Base-by-base conservation (phyloP, 2,329 filamentous ascomycete genomes). In the Colletotrichum graminicola region DNA sequence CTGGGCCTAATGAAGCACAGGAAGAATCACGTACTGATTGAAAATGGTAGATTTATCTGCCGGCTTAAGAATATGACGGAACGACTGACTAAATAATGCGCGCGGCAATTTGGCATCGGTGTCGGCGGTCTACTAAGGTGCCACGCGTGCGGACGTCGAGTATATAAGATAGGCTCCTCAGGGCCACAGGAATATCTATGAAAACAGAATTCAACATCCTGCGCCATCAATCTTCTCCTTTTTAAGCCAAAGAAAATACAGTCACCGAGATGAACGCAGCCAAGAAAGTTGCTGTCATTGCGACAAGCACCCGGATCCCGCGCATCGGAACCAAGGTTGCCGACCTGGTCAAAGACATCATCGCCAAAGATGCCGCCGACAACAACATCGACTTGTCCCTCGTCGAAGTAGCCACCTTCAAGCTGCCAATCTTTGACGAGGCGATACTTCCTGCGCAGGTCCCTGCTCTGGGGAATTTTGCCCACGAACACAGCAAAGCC, bases 381-480 rank as follows among this genome's bases (percentile, higher is more conserved):
- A 62, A 41, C 72, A 67, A 71, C 21, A 74, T 77, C 62, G 70
- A 71, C 4, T n/a, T 83, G 36, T 61, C 72, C 4, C 70, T 75
- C 26, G 76, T 85, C 55, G 81, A 85, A 68, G 66, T 85, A 21
- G 76, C 76, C 39, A 74, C 79, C 47, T 82, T 81, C 72, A 79
- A 80, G 61, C 82, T 87, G 8, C 85, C 85, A 12, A 74, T 87
- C 8, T 85, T 77, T 62, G 80, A 86, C 73, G 85, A 88, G 75
- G 73, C 77, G 0, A 77, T 79, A 14, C 75, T 81, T 14, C 84
- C 84, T 0, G 77, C 77, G 21, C 77, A 80, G 73, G 79, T 85
- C 0, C 83, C 83, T 2, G 75, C 73, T 0, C 68, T 76, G 6
- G 78, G 75, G 10, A 75, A 79, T 36, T 86, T 84, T 75, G 73